Evolutionary conservation across 768 basidiomycete species (phyloP).

Genomic region (Termitomyces sp.): DNA sequence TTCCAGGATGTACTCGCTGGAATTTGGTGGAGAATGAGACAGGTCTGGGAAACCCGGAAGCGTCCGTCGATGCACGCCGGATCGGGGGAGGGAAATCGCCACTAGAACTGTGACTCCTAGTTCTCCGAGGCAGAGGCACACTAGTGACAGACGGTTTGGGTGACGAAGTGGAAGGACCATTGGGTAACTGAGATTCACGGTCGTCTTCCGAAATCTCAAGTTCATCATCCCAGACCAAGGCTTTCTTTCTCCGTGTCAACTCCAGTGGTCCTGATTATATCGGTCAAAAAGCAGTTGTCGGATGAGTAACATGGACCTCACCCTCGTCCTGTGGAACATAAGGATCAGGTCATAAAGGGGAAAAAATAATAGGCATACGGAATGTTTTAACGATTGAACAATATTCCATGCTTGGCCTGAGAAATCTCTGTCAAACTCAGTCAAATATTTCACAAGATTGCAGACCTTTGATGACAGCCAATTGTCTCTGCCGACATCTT

Average conservation of each 20-base stretch:
- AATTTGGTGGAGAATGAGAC: slow-evolving; percentile 84
- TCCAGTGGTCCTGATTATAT: slow-evolving; percentile 71
- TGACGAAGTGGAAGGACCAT: slow-evolving; percentile 39
- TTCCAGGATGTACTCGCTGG: slow-evolving; percentile 77
- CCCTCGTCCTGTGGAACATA: slow-evolving; percentile 61
- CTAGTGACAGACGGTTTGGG: slow-evolving; percentile 59
- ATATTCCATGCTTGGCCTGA: slow-evolving; percentile 85
- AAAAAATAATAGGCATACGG: slow-evolving; percentile 29
- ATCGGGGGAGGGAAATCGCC: slow-evolving; percentile 74
- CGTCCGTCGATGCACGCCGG: slow-evolving; percentile 56
- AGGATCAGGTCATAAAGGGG: not conserved
- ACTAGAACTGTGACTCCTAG: slow-evolving; percentile 56
- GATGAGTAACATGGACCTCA: slow-evolving; percentile 19
- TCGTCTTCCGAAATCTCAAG: slow-evolving; percentile 63
- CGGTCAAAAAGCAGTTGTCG: slow-evolving; percentile 4
- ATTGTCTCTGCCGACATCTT: slow-evolving; percentile 54
- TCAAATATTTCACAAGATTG: not conserved
- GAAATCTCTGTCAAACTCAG: not conserved
- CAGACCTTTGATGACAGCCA: slow-evolving; percentile 82
- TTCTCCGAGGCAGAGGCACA: slow-evolving; percentile 49
- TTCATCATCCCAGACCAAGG: slow-evolving; percentile 84
- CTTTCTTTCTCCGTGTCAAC: slow-evolving; percentile 75
- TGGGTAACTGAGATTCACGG: slow-evolving; percentile 23
- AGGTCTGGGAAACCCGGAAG: slow-evolving; percentile 60
- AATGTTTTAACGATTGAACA: slow-evolving; percentile 74